Base-by-base conservation (phyloP, 176 grass and related monocot genomes). In the Miscanthus lutarioriparius region DNA sequence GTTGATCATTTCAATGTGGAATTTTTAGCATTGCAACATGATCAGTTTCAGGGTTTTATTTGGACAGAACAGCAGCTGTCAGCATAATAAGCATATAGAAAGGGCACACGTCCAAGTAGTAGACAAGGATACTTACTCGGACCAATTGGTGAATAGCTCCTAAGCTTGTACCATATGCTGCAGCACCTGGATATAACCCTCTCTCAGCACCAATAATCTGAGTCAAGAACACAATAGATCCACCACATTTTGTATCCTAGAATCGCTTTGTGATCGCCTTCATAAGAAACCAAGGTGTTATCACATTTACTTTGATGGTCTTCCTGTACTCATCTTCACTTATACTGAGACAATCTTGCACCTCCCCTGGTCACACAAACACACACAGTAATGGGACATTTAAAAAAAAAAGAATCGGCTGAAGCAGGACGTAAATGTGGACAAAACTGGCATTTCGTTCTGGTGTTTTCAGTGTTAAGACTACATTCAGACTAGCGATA, bases 121-220 rank as follows among this genome's bases (percentile, higher is more conserved):
- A 78, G 64, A 54, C 15, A 36, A 14, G 44, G 10, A 39, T 28
- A 77, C 96, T 82, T 89, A 98, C 96, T 64, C 91, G 87, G 63
- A 89, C 89, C 87, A 98, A 68, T 38, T 98, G 96, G 78, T 98
- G 93, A 80, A 98, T 69, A 1, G 93, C 89, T 66, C 93, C 96
- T 49, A 95, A 83, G 69, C 93, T 95, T 66, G 91, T 85, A 10
- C 96, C 96, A 39, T 90, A 98, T 6, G 96, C 96, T 27, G 83
- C 87, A 32, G 96, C 89, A 19, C 93, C 91, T 13, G 89, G 83
- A 79, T 98, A 95, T n/a, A 95, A 59, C 61, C 93, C 96, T 92
- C 96, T 95, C 81, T 98, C 93, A 3, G 93, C 89, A 7, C 96
- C 96, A 47, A 95, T 83, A 86, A 95, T 95, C 82, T 98, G 96